A percentile compares a stretch with the other conserved stretches of the same genome.
Conservation (phyloP, 257 asterid species). For the Primulina tabacum region DNA sequence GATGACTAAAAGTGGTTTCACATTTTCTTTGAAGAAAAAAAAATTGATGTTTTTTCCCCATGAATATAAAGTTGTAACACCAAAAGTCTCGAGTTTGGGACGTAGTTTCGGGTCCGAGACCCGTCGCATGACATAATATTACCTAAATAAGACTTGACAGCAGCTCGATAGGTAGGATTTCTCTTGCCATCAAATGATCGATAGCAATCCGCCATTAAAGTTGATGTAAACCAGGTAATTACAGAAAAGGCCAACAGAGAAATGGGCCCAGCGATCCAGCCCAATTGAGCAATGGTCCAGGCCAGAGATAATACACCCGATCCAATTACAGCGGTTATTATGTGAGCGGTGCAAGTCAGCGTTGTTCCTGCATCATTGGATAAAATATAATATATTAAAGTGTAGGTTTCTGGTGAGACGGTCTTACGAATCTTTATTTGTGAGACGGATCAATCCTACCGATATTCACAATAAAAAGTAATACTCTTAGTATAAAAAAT, state of each 20-base stretch:
- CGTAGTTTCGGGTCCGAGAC: too few relatives aligned
- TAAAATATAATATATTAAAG: too few relatives aligned
- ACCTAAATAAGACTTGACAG: conserved; percentile 52
- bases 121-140: background rate
- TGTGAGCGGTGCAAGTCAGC: conserved; percentile 60
- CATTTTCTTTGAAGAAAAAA: too few relatives aligned
- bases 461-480: too few relatives aligned
- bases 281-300: conserved; percentile 74
- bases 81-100: too few relatives aligned
- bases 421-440: too few relatives aligned
- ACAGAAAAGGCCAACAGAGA: conserved; percentile 45
- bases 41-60: too few relatives aligned
- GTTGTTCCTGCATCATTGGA: conserved; percentile 34
- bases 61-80: too few relatives aligned
- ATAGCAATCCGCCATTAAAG: conserved; percentile 58
- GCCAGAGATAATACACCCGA: conserved; percentile 79
- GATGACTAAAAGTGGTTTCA: too few relatives aligned
- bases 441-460: too few relatives aligned
- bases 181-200: conserved; percentile 43
- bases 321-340: conserved; percentile 68
- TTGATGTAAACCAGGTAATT: conserved; percentile 58
- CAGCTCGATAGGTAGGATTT: conserved; percentile 52
- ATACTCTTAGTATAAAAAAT: too few relatives aligned
- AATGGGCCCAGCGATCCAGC: conserved; percentile 70
- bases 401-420: too few relatives aligned